Evolutionary conservation across 371 early-diverging fungal genomes (phyloP).

Genomic region (Mortierella sp.): DNA sequence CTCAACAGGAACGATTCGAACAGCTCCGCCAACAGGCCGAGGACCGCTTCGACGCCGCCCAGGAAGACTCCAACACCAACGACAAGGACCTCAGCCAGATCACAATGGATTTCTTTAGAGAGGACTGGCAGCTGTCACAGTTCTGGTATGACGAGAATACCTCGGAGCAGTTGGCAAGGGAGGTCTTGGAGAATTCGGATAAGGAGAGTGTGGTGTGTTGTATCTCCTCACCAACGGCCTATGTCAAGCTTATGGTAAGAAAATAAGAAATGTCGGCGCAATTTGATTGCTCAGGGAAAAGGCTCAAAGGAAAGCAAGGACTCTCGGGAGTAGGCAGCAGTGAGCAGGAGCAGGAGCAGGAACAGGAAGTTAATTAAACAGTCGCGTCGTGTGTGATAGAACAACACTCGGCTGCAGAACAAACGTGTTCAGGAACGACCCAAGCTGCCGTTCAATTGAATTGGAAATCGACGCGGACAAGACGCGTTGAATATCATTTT

Average conservation of each 20-base stretch:
- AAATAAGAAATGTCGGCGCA: not conserved
- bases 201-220: constrained; percentile 67
- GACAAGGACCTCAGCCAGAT: constrained; percentile 46
- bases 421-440: too few relatives aligned
- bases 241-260: constrained; percentile 69
- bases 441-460: too few relatives aligned
- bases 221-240: constrained; percentile 76
- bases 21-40: constrained; percentile 66
- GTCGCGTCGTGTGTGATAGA: too few relatives aligned
- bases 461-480: too few relatives aligned
- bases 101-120: constrained; percentile 72
- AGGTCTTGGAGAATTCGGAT: constrained; percentile 63
- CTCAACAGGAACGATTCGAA: constrained; percentile 68
- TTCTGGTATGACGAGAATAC: constrained; percentile 80
- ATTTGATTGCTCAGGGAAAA: not conserved
- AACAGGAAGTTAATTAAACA: too few relatives aligned
- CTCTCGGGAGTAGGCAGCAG: too few relatives aligned
- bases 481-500: too few relatives aligned
- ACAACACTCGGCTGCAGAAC: too few relatives aligned
- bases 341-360: too few relatives aligned
- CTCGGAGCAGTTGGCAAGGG: constrained; percentile 63
- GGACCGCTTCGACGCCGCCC: constrained; percentile 56
- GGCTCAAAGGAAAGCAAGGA: not conserved
- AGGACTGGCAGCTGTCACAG: constrained; percentile 82
- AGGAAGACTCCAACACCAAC: constrained; percentile 22